Evolutionary conservation across 2,329 filamentous ascomycete genomes (phyloP).

Genomic region (Dothistroma septosporum): DNA sequence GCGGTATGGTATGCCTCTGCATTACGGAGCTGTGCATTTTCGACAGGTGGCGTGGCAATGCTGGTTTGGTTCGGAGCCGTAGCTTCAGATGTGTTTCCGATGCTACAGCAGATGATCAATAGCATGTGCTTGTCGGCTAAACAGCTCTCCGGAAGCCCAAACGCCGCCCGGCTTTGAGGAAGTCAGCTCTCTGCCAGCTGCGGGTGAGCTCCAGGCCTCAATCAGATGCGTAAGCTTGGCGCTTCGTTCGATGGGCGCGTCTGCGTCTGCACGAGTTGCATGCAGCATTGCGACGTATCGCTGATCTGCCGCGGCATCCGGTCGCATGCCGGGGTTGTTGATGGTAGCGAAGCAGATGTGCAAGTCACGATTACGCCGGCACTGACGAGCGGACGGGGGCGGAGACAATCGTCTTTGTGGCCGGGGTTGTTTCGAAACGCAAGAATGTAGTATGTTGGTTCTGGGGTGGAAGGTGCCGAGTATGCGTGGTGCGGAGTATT

Average conservation of each 20-base stretch:
- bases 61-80: background rate
- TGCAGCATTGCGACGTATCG: background rate
- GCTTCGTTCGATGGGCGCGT: background rate
- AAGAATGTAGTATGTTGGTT: background rate
- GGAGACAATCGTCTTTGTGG: background rate
- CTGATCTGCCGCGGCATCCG: background rate
- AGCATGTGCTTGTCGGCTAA: background rate
- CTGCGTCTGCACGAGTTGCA: background rate
- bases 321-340: background rate
- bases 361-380: background rate
- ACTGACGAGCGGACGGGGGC: background rate
- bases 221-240: background rate
- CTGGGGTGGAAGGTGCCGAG: background rate
- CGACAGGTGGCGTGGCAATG: slow-evolving; percentile 45
- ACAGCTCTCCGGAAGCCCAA: background rate
- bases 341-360: background rate
- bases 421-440: background rate
- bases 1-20: slow-evolving; percentile 26
- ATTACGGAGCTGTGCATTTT: slow-evolving; percentile 39
- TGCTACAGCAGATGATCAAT: background rate
- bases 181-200: background rate
- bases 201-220: background rate
- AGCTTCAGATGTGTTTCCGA: background rate
- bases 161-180: background rate
- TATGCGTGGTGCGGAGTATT: background rate